Evolutionary conservation across 2,329 filamentous ascomycete species (phyloP), one percentile per base, ranked within the genome.

Genomic region (Stachybotrys elegans): DNA sequence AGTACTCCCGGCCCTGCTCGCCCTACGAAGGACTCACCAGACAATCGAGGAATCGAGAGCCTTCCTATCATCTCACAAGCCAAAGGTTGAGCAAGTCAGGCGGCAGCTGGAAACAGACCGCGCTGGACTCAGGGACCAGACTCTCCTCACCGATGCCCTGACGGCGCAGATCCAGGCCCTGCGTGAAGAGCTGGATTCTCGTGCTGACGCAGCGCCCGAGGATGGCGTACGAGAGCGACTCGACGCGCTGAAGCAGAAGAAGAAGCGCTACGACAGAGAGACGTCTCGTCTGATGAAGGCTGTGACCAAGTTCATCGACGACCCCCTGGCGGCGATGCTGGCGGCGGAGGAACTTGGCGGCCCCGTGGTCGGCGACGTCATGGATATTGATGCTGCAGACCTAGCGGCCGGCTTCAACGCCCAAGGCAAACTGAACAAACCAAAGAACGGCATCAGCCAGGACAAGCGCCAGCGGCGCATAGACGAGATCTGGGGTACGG

Each of bases 321-420:
- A 79, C 35, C 76, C 80, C 32, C 73, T 95, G 1, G 85, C 86
- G 2, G 67, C 78, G 4, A 86, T 92, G 80, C 71, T 95, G 35
- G 88, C 88, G 6, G 86, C 87, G 1, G 89, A 94, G 66, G 86
- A 90, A 57, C 73, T 91, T 2, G 89, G 89, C 7, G 88, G 89
- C 0, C 88, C 89, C 0, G 84, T 90, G 11, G 87, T 91, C 1
- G 87, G 89, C 4, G 84, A 88, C 51, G 71, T 84, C 53, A 72
- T 85, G 57, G 80, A 86, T 61, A 57, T 86, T 19, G 66, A 82
- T 70, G 54, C 76, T 8, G 76, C 84, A 36, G 77, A 76, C 50
- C 64, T 84, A 6, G 74, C 71, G 5, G 75, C 73, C 8, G 80
- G 79, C 2, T 84, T 84, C 59, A 83, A 71, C 51, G 63, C 76